Evolutionary conservation across 345 rosid species (phyloP), one percentile per base, ranked within the genome.

Genomic region (Pseudoturritis turrita): DNA sequence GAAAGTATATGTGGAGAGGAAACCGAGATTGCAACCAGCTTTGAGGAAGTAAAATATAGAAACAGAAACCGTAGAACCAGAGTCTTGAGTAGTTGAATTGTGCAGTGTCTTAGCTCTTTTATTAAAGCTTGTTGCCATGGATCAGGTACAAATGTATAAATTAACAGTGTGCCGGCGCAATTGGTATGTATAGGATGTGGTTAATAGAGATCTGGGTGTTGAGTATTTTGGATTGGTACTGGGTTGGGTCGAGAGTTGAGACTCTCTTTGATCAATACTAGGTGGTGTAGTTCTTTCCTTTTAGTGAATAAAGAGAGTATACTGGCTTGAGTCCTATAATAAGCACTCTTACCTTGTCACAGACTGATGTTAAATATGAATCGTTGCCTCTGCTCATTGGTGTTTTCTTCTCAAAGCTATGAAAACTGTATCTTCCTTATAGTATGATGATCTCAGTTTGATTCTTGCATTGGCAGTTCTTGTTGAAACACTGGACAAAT

Each of bases 401-500:
- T 17, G 51, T 18, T 49, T 15, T 7, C 6, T 18, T 5, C 46
- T 15, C 36, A 17, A 37, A 7, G 14, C 50, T 25, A 23, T 23
- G 57, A 9, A 11, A 17, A 45, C 1, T 23, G 21, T 7, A 14
- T 47, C 11, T 53, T 53, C 37, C 37, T 33, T 23, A 2, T 57
- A 33, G 79, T 44, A 72, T 63, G 53, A 49, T 61, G 41, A 73
- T 14, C 66, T 79, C 9, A 73, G 53, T 49, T 21, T 6, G 17
- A 26, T 65, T 78, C 13, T 76, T 49, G 9, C 77, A 62, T 61
- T 78, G 79, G 68, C 93, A 95, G 99, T 95, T 82, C 82, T 88
- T 79, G 99, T 89, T 79, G 97, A 91, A 82, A 88, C 97, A 7
- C 80, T 95, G 78, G 99, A 95, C 84, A 95, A 87, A 81, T 95